Evolutionary conservation across 192 early-diverging fungal genomes (phyloP).

Genomic region (Ramicandelaber brevisporus): DNA sequence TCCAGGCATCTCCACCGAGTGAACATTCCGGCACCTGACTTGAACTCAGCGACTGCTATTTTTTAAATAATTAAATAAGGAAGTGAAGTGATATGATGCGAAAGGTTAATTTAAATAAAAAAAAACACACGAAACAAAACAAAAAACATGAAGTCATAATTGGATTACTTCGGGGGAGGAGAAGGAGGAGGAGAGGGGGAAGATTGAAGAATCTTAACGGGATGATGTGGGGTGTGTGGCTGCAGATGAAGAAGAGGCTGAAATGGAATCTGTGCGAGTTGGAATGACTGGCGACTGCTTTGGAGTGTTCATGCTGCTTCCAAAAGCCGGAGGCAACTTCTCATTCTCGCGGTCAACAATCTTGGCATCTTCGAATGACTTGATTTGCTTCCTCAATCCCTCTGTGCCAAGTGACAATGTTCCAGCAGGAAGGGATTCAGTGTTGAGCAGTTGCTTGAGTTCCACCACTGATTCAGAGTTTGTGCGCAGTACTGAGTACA

Average conservation of each 20-base stretch:
- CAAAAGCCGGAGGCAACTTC: conserved; percentile 40
- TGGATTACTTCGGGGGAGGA: neutral
- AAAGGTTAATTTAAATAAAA: neutral
- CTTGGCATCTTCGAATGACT: conserved; percentile 80
- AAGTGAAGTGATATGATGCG: neutral
- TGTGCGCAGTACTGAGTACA: conserved; percentile 72
- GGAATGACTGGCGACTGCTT: neutral
- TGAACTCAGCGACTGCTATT: neutral
- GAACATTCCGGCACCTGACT: too few species aligned
- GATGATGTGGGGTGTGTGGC: neutral
- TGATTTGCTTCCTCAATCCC: conserved; percentile 69
- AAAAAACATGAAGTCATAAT: neutral
- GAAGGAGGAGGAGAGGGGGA: neutral
- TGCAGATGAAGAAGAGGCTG: neutral
- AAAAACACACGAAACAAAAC: neutral
- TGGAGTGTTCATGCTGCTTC: neutral
- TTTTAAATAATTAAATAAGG: neutral
- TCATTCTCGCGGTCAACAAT: conserved; percentile 82
- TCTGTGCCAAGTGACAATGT: conserved; percentile 70
- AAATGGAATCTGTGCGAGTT: neutral
- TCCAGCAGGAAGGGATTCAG: conserved; percentile 61
- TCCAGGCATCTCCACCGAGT: too few species aligned
- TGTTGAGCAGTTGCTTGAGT: conserved; percentile 69
- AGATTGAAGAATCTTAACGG: neutral
- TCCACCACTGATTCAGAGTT: conserved; percentile 85